Evolutionary conservation across 495 filamentous ascomycete species (phyloP).

Genomic region (Penicillium soppii): DNA sequence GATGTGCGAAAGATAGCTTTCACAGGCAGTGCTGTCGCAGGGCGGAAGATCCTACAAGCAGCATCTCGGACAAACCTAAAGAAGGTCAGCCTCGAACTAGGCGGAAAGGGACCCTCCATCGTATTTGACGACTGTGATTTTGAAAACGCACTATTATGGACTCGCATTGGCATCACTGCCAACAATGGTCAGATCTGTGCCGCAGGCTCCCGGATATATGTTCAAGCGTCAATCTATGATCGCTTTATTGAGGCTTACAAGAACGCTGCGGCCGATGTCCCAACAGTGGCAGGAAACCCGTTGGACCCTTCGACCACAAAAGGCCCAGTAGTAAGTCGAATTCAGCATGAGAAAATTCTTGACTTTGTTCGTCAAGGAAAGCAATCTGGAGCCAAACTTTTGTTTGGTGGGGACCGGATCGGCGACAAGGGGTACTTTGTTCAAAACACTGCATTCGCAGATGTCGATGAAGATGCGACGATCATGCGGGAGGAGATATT

Average conservation of each 20-base stretch:
- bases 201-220: conserved; percentile 50
- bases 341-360: conserved; percentile 82
- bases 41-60: conserved; percentile 27
- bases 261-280: conserved; percentile 5
- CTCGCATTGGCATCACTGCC: conserved; percentile 40
- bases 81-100: conserved; percentile 44
- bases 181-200: conserved; percentile 57
- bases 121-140: conserved; percentile 47
- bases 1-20: conserved; percentile 72
- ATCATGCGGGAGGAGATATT: conserved; percentile 54
- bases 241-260: conserved; percentile 42
- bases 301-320: conserved; percentile 70
- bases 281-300: conserved; percentile 66
- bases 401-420: conserved; percentile 61
- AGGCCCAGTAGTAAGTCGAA: conserved; percentile 78
- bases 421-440: conserved; percentile 47
- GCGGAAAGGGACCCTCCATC: conserved; percentile 45
- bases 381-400: conserved; percentile 72
- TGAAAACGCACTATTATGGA: conserved; percentile 40
- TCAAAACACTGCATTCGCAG: conserved; percentile 47
- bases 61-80: conserved; percentile 51
- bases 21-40: conserved; percentile 24
- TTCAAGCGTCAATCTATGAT: conserved; percentile 56
- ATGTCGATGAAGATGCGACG: conserved; percentile 34
- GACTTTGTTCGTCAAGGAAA: conserved; percentile 73